phyloP scores from a whole-genome alignment of 257 asterid species.

The Schizonepeta tenuifolia region DNA sequence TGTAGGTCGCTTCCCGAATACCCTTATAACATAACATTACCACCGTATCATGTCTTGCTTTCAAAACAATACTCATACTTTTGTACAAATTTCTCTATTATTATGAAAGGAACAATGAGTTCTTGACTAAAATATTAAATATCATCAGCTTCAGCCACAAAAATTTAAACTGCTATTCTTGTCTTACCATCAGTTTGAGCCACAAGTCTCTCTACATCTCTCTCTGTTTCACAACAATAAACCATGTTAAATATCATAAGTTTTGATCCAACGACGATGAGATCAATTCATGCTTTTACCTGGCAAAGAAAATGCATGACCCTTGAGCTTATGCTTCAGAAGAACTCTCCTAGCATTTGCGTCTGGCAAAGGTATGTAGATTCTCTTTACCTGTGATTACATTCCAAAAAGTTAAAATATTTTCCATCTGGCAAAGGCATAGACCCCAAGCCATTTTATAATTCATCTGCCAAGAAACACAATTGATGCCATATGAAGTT shows the following conservation, averaged over 20 bases:
- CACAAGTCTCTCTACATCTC: conserved; percentile 83
- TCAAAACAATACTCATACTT: conserved; percentile 4
- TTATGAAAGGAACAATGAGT: background rate
- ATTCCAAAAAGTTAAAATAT: background rate
- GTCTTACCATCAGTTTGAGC: conserved; percentile 79
- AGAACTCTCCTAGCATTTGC: conserved; percentile 77
- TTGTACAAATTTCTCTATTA: background rate
- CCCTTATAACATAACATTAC: conserved; percentile 46
- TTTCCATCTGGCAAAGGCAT: background rate
- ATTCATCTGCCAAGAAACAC: conserved; percentile 22
- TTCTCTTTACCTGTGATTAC: conserved; percentile 83
- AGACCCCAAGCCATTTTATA: background rate
- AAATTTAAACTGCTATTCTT: background rate
- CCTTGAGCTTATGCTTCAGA: conserved; percentile 87
- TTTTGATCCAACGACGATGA: conserved; percentile 21
- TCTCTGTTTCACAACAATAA: conserved; percentile 54
- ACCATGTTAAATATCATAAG: conserved; percentile 30
- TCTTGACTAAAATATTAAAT: conserved; percentile 10
- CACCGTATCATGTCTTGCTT: conserved; percentile 17
- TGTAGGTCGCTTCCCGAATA: conserved; percentile 98
- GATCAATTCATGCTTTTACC: conserved; percentile 53
- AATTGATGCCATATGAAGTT: background rate
- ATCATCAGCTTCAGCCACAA: conserved; percentile 87
- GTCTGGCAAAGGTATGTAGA: conserved; percentile 97
- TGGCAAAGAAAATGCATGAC: conserved; percentile 80